Percentiles rank a stretch among this genome's conserved stretches.
Conservation (phyloP, 306 rosid genomes). For the Castanopsis chinensis region DNA sequence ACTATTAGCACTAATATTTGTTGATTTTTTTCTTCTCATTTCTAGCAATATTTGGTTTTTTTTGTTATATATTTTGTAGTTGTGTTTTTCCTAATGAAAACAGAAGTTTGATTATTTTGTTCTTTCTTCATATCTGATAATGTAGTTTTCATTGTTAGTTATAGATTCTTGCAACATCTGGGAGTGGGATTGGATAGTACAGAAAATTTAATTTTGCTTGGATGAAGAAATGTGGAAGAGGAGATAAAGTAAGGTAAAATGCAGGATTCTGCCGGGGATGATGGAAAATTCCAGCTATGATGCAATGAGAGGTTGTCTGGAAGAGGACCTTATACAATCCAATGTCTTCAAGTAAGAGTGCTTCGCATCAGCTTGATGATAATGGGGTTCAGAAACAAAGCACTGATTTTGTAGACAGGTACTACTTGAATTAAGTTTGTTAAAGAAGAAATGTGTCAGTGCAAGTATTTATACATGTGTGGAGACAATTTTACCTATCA, state of each 20-base stretch:
- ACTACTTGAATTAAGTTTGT: slow-evolving; percentile 2
- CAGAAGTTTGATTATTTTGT: neutral
- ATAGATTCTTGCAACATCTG: slow-evolving; percentile 1
- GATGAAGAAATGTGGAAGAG: slow-evolving; percentile 1
- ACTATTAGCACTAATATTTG: too few relatives aligned
- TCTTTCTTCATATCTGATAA: neutral
- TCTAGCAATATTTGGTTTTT: neutral
- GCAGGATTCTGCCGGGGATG: slow-evolving; percentile 15
- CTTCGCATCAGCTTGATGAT: slow-evolving; percentile 26
- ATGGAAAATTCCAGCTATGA: slow-evolving; percentile 22
- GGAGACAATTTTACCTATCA: neutral
- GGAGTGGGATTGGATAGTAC: neutral
- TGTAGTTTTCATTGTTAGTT: neutral
- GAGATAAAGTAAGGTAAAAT: slow-evolving; percentile 29
- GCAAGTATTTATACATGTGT: neutral
- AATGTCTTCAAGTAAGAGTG: slow-evolving; percentile 42
- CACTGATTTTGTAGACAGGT: slow-evolving; percentile 33
- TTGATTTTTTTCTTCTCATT: too few relatives aligned
- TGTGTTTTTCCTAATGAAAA: neutral
- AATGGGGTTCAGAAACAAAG: slow-evolving; percentile 19
- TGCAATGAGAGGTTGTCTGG: slow-evolving; percentile 17
- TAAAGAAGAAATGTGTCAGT: neutral
- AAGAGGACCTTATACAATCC: slow-evolving; percentile 27
- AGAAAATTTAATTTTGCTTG: neutral
- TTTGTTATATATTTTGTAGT: neutral